phyloP scores from a whole-genome alignment of 306 rosid genomes.

The Trichosanthes truncata region DNA sequence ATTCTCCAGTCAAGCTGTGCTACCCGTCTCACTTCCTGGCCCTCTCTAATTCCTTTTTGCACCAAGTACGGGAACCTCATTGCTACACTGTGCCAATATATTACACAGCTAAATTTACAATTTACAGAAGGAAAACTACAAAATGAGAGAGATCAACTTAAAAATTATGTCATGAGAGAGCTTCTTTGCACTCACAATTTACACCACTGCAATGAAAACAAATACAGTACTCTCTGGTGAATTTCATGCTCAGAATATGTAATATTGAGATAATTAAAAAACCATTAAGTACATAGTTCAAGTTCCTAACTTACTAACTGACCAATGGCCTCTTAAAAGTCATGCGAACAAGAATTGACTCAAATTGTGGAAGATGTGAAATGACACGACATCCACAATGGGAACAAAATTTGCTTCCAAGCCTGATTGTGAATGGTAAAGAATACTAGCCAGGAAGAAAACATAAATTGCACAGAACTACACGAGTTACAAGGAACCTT shows the following conservation, averaged over 20 bases:
- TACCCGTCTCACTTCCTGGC: constrained; percentile 85
- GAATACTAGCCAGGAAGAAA: not conserved
- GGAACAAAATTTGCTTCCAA: not conserved
- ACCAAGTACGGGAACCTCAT: constrained; percentile 80
- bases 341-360: not conserved
- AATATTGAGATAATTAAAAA: not conserved
- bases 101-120: not conserved
- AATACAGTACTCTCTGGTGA: not conserved
- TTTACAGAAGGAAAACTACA: not conserved
- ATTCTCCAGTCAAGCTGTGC: constrained; percentile 82
- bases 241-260: not conserved
- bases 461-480: not conserved
- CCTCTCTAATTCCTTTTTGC: constrained; percentile 55
- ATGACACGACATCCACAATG: not conserved
- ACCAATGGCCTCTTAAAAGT: not conserved
- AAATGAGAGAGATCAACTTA: not conserved
- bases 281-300: not conserved
- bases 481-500: not conserved
- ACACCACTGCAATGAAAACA: not conserved
- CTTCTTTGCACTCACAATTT: not conserved
- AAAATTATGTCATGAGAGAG: not conserved
- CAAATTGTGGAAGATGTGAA: not conserved
- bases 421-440: not conserved
- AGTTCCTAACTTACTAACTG: not conserved
- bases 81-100: constrained; percentile 36